Evolutionary conservation across 2,329 filamentous ascomycete genomes (phyloP), one percentile per base, ranked within the genome.

Genomic region (Ilyonectria destructans): DNA sequence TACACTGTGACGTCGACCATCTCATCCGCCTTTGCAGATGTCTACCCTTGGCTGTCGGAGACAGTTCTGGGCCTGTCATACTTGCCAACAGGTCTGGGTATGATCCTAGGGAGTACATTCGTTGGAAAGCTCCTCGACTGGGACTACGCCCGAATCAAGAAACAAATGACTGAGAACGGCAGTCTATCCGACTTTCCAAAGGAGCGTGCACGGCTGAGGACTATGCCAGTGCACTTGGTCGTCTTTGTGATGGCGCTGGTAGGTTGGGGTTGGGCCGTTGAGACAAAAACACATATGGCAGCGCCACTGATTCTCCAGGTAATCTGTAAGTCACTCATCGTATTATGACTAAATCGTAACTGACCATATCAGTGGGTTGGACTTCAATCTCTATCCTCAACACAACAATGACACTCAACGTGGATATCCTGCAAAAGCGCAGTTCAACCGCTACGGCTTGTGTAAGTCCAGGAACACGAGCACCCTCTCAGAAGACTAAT

Each of bases 81-180:
- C n/a, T 54, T 65, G 40, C 65, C 65, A 1, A 68, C 65, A 3
- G 65, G 65, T 1, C 62, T 86, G 0, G 85, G 85, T 0, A 70
- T 87, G n/a, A 82, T 87, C 2, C 74, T 86, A 1, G 84, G 83
- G 7, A 85, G 85, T 33, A 73, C 86, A 12, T 80, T 87, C 63
- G 78, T 82, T 31, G 65, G 61, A 4, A 68, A 65, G 29, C 56
- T 68, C 6, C 37, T 68, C 1, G 65, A 65, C 19, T 65, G 55
- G 65, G 62, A 68, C 40, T 65, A 68, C 37, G 57, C 62, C 6
- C 57, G 65, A 4, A 60, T 61, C 12, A 68, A 65, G 31, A 58
- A 43, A 13, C 13, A 35, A 4, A 3, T 64, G 13, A n/a, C 65
- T 3, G 48, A 64, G 2, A 17, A n/a, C 1, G 60, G 26, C 2